phyloP scores from a whole-genome alignment of 2,329 filamentous ascomycete species.

The Hypoxylon sp. region DNA sequence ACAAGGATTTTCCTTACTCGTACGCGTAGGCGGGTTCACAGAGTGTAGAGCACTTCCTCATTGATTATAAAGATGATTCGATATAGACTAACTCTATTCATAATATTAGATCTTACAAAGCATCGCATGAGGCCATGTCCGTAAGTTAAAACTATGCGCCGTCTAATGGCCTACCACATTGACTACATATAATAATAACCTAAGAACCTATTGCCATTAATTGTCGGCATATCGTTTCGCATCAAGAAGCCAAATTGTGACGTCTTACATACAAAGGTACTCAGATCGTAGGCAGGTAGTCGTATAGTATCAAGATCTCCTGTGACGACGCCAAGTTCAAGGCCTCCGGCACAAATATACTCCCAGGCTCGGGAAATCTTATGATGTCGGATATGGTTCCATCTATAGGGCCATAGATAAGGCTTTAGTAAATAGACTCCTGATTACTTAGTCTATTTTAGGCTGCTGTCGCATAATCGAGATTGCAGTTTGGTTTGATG shows the following conservation, averaged over 20 bases:
- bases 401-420: slow-evolving; percentile 23
- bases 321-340: slow-evolving; percentile 39
- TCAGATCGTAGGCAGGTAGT: neutral
- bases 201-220: neutral
- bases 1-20: slow-evolving; percentile 7
- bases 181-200: neutral
- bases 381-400: slow-evolving; percentile 38
- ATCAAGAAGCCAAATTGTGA: neutral
- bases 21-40: neutral
- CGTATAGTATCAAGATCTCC: slow-evolving; percentile 12
- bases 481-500: slow-evolving; percentile 12
- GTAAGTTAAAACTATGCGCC: neutral
- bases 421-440: slow-evolving; percentile 8
- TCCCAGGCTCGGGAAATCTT: slow-evolving; percentile 30
- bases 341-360: slow-evolving; percentile 32
- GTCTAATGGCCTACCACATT: neutral
- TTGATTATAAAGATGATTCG: slow-evolving; percentile 7
- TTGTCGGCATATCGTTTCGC: neutral
- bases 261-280: neutral
- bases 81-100: neutral
- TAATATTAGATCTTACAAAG: neutral
- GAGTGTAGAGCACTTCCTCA: slow-evolving; percentile 8
- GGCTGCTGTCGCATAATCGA: slow-evolving; percentile 18
- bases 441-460: neutral
- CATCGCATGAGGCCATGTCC: neutral